Evolutionary conservation across 163 green algal genomes (phyloP), one percentile per base, ranked within the genome.

Genomic region (Dunaliella salina): DNA sequence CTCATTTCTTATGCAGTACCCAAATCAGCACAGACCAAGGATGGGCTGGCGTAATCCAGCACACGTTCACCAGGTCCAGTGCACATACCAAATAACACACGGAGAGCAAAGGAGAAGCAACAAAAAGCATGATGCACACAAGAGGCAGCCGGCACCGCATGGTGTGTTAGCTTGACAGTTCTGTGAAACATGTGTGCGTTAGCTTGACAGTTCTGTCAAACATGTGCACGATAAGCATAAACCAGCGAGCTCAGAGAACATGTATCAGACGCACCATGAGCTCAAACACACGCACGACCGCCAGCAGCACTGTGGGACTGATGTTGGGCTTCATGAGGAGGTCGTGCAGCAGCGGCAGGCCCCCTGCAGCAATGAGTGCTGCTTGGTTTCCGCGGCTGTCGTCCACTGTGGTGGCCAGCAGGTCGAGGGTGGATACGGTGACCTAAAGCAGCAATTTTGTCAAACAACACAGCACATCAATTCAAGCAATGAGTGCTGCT

Each of bases 301-400:
- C 83, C n/a, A 34, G 20, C 33, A 85, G 63, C 32, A 85, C 83
- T 22, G 80, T 18, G 11, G 35, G 35, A 40, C 80, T 84, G 35
- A 33, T 33, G 35, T 34, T 33, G 35, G n/a, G 33, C 80, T 84
- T 71, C 46, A 46, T 85, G 20, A 88, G 80, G 18, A 88, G 78
- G 59, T 79, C 63, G 30, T 75, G 30, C 29, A 88, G 26, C 80
- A 88, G 80, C 0, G 57, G 81, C 32, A 82, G 46, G 25, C 80
- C 85, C 5, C 85, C 85, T 22, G 33, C 26, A 33, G 85, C 45
- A 57, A 87, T 29, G 40, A 87, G 22, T 11, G 85, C 85, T 8
- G 79, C 83, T 83, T 90, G 87, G 80, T 88, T 88, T 71, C 85
- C 89, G 0, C 59, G 83, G 69, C 81, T 90, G 35, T 83, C 85